Conservation (phyloP, 495 filamentous ascomycete species). For the Oleoguttula mirabilis region DNA sequence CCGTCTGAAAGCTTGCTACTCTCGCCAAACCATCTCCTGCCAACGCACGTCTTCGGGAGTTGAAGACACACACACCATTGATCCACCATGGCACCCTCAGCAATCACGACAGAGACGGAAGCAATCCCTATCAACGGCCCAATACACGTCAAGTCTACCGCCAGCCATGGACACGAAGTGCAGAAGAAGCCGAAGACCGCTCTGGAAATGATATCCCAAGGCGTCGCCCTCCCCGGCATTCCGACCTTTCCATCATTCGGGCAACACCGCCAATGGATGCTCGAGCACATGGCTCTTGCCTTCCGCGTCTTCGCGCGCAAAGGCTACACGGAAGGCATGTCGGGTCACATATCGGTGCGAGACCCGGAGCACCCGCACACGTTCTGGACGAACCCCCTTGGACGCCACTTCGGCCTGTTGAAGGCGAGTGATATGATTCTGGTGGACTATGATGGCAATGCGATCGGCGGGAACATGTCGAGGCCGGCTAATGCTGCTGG, state of each 20-base stretch:
- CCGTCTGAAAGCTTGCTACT: too few relatives aligned
- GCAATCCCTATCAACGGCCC: not conserved
- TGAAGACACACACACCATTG: too few relatives aligned
- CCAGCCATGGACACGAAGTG: not conserved
- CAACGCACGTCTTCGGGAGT: too few relatives aligned
- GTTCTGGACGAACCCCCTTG: conserved; percentile 52
- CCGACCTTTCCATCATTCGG: conserved; percentile 24
- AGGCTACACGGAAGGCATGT: conserved; percentile 53
- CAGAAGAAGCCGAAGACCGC: conserved; percentile 20
- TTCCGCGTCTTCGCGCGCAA: conserved; percentile 46
- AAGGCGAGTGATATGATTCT: conserved; percentile 32
- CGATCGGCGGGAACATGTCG: conserved; percentile 28
- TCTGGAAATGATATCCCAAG: conserved; percentile 30
- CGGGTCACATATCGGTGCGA: conserved; percentile 53
- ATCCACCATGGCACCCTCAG: conserved; percentile 17
- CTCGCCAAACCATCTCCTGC: too few relatives aligned
- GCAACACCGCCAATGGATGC: conserved; percentile 34
- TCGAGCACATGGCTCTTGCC: conserved; percentile 47
- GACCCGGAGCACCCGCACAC: conserved; percentile 47
- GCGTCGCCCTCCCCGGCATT: conserved; percentile 22
- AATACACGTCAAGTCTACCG: not conserved
- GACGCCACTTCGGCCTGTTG: conserved; percentile 28
- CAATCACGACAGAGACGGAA: conserved; percentile 6
- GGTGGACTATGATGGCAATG: conserved; percentile 29
- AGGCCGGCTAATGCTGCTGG: conserved; percentile 33